Conservation (phyloP, 1,284 basidiomycete species). For the Fomitopsis pinicola region DNA sequence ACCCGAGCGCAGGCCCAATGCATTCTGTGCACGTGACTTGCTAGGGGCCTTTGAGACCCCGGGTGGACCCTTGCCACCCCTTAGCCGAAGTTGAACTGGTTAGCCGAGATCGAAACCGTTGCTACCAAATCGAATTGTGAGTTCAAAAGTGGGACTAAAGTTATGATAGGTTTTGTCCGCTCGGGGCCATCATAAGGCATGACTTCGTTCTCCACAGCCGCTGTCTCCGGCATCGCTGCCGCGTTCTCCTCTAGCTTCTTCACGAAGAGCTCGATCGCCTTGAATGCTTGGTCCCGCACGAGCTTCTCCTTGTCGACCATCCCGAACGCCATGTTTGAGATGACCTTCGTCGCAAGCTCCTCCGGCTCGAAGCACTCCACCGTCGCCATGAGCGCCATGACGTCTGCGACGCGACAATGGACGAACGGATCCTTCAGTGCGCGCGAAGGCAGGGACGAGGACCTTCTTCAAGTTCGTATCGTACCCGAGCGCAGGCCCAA, state of each 20-base stretch:
- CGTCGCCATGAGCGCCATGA: conserved; percentile 97
- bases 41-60: conserved; percentile 94
- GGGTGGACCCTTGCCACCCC: too few species aligned
- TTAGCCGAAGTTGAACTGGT: too few species aligned
- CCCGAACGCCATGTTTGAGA: conserved; percentile 79
- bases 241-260: conserved; percentile 81
- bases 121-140: too few species aligned
- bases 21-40: conserved; percentile 89
- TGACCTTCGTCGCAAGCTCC: conserved; percentile 86
- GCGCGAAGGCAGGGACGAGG: conserved; percentile 90
- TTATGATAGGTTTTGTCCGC: too few species aligned
- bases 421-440: conserved; percentile 94
- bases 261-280: conserved; percentile 82
- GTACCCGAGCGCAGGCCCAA: conserved; percentile 80
- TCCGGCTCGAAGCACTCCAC: conserved; percentile 87
- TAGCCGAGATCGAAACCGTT: too few species aligned
- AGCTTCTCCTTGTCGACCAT: conserved; percentile 91
- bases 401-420: conserved; percentile 89
- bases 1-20: conserved; percentile 81
- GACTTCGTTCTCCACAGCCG: conserved; percentile 35
- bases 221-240: conserved; percentile 76
- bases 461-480: conserved; percentile 95
- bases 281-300: conserved; percentile 85
- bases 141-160: too few species aligned
- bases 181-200: too few species aligned